phyloP scores from a whole-genome alignment of 208 protist genomes.

The Leishmania major region DNA sequence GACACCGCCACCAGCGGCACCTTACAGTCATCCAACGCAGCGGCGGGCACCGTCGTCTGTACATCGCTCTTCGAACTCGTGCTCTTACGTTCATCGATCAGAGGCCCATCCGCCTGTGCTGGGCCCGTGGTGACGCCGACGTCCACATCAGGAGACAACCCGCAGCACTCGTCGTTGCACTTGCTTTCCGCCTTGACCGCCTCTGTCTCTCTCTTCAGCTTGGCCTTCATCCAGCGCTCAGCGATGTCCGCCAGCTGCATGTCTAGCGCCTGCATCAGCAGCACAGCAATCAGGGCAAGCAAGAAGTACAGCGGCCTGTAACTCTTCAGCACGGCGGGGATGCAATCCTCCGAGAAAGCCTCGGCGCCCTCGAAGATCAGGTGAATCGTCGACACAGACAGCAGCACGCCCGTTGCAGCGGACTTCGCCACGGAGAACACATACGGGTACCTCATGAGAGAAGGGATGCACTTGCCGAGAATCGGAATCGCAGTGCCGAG shows the following conservation, averaged over 20 bases:
- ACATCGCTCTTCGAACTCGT: neutral
- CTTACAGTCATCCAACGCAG: neutral
- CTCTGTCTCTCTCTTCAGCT: neutral
- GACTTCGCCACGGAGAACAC: constrained; percentile 55
- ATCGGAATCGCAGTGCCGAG: constrained; percentile 51
- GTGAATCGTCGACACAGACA: constrained; percentile 59
- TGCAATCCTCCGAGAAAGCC: constrained; percentile 45
- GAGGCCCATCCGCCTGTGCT: neutral
- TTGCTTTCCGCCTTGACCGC: neutral
- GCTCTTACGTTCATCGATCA: neutral
- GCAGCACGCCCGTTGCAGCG: constrained; percentile 56
- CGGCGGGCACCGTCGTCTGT: neutral
- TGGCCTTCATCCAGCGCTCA: constrained; percentile 39
- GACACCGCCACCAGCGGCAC: neutral
- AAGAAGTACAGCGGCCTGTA: constrained; percentile 58
- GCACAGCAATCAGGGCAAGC: constrained; percentile 51
- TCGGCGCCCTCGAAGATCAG: constrained; percentile 51
- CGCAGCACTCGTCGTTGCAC: neutral
- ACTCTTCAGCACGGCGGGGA: constrained; percentile 25
- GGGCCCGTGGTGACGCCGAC: neutral
- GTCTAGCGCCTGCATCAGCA: constrained; percentile 67
- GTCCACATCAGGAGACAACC: neutral
- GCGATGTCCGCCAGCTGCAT: constrained; percentile 40
- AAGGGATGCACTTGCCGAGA: constrained; percentile 46
- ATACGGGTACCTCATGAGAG: constrained; percentile 46